phyloP scores from a whole-genome alignment of 805 yeast species.

The Saturnispora ahearnii region DNA sequence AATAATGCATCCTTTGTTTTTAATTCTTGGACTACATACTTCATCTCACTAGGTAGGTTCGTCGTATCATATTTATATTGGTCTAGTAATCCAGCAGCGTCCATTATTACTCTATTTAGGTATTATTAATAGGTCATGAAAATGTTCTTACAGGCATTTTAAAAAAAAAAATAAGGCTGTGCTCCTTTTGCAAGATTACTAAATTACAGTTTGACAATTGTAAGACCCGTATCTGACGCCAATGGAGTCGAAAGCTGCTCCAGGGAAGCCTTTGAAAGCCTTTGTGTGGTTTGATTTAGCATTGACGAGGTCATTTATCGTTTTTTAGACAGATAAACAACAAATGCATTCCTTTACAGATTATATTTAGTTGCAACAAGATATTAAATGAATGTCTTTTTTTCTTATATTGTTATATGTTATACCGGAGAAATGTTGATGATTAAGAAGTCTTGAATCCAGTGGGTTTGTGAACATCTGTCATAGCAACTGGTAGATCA shows the following conservation, averaged over 20 bases:
- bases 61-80: conserved; percentile 56
- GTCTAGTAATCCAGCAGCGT: conserved; percentile 77
- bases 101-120: conserved; percentile 45
- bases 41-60: conserved; percentile 81
- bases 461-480: conserved; percentile 23
- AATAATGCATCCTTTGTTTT: conserved; percentile 57
- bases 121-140: neutral
- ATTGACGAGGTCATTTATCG: neutral
- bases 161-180: neutral
- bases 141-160: neutral
- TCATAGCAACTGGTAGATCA: conserved; percentile 21
- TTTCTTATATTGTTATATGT: neutral
- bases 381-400: neutral
- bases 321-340: neutral
- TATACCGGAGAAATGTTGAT: neutral
- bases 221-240: conserved; percentile 15
- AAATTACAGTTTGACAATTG: neutral
- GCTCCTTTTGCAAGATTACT: neutral
- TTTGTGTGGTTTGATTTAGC: conserved; percentile 3
- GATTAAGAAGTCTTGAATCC: conserved; percentile 14
- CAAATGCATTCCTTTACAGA: neutral
- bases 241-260: neutral
- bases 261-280: conserved; percentile 5
- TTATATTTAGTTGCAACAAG: neutral
- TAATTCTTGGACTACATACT: conserved; percentile 71